A percentile compares a stretch with the other conserved stretches of the same genome.
Evolutionary conservation across 345 rosid genomes (phyloP).

Genomic region (Turnera subulata): DNA sequence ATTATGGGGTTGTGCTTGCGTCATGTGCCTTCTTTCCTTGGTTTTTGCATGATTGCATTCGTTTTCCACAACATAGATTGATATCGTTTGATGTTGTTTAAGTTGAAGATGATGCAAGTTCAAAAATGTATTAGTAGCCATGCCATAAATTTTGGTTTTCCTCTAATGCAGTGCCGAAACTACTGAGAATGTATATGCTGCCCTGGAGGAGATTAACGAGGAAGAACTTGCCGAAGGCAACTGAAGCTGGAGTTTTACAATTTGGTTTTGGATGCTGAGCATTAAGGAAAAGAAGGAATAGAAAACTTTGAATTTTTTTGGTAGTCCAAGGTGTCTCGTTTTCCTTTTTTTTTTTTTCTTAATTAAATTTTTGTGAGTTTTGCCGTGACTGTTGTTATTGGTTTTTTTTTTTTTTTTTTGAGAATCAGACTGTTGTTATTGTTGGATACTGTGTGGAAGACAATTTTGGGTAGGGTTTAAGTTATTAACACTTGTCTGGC

Average conservation of each 20-base stretch:
- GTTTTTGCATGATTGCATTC: too few relatives aligned
- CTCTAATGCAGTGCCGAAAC: slow-evolving; percentile 30
- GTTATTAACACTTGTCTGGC: slow-evolving; percentile 16
- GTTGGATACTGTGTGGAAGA: slow-evolving; percentile 9
- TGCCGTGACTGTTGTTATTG: slow-evolving; percentile 8
- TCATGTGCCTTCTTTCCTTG: too few relatives aligned
- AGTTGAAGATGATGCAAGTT: too few relatives aligned
- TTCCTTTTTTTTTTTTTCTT: slow-evolving; percentile 8
- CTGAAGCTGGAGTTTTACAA: slow-evolving; percentile 20
- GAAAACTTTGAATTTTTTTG: slow-evolving; percentile 12
- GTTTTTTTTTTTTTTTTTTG: too few relatives aligned
- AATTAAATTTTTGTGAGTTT: slow-evolving; percentile 20
- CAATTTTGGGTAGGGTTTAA: slow-evolving; percentile 42
- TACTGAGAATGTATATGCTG: slow-evolving; percentile 18
- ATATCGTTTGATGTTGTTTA: neutral
- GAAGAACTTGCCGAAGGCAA: slow-evolving; percentile 23
- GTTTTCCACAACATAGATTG: too few relatives aligned
- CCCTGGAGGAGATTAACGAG: neutral
- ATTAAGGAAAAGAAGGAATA: slow-evolving; percentile 4
- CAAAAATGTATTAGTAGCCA: neutral
- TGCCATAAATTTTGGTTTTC: slow-evolving; percentile 1
- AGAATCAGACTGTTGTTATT: slow-evolving; percentile 2
- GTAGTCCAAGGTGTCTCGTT: slow-evolving; percentile 19
- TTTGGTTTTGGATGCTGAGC: slow-evolving; percentile 4
- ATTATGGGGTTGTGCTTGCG: too few relatives aligned